These are phyloP conservation scores for Hydnum rufescens DNA, from an alignment of 768 basidiomycete genomes.

Conservation along the genomic window DNA sequence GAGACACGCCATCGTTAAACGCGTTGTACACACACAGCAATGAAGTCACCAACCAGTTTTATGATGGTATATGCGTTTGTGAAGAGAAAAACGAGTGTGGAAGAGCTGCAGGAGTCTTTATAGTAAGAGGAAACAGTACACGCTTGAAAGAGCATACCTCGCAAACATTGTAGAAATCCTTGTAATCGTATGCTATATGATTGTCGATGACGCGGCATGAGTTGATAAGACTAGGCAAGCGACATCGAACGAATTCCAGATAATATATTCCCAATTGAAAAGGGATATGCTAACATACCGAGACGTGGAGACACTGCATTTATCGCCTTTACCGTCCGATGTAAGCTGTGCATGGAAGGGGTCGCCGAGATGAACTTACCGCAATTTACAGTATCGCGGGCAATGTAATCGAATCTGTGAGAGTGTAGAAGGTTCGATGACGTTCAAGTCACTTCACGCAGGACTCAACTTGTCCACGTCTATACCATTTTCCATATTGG, in stretches of 20 bases:
- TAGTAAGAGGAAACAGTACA: neutral
- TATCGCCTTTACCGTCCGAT: neutral
- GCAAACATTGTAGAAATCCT: constrained; percentile 58
- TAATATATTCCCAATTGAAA: neutral
- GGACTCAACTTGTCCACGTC: constrained; percentile 60
- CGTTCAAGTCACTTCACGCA: neutral
- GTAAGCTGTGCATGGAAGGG: neutral
- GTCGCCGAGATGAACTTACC: neutral
- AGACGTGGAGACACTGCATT: neutral
- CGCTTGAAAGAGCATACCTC: constrained; percentile 17
- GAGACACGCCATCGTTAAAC: neutral
- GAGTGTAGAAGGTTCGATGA: neutral
- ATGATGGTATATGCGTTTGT: constrained; percentile 68
- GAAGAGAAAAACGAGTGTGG: constrained; percentile 54
- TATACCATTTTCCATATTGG: constrained; percentile 61
- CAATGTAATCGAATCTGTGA: constrained; percentile 72
- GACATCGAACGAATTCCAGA: neutral
- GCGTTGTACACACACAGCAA: neutral
- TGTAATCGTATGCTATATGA: constrained; percentile 65
- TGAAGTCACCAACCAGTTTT: constrained; percentile 34
- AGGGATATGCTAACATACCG: neutral
- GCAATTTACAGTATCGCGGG: constrained; percentile 31
- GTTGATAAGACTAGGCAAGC: constrained; percentile 35
- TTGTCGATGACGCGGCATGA: constrained; percentile 57
- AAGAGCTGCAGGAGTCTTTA: constrained; percentile 23